Percentiles rank a stretch among this genome's conserved stretches.
Evolutionary conservation across 1,284 basidiomycete genomes (phyloP).

Genomic region (Kalmanozyma brasiliensis): DNA sequence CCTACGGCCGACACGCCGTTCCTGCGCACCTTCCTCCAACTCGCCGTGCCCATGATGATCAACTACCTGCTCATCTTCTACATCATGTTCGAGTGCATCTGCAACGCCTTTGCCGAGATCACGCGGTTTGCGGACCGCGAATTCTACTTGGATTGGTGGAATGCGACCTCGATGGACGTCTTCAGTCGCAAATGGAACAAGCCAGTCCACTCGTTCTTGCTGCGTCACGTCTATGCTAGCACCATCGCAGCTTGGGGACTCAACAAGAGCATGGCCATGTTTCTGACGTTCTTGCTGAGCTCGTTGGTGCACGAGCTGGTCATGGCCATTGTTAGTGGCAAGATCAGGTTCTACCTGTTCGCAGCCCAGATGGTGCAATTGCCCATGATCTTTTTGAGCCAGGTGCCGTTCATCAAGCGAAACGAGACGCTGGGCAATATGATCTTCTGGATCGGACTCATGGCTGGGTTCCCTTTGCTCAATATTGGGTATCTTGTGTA

Average conservation of each 20-base stretch:
- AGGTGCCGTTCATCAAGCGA: conserved; percentile 67
- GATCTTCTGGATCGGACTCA: conserved; percentile 88
- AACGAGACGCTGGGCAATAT: conserved; percentile 70
- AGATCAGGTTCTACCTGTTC: conserved; percentile 67
- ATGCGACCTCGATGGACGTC: conserved; percentile 94
- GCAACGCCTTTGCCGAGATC: conserved; percentile 84
- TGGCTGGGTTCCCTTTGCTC: conserved; percentile 87
- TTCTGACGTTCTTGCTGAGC: conserved; percentile 81
- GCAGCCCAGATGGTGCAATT: conserved; percentile 82
- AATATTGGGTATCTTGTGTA: conserved; percentile 77
- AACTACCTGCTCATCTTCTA: conserved; percentile 70
- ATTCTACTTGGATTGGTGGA: conserved; percentile 99
- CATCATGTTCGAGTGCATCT: conserved; percentile 77
- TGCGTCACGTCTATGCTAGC: conserved; percentile 90
- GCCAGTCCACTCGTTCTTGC: conserved; percentile 86
- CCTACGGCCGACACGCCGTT: conserved; percentile 68
- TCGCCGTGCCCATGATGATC: conserved; percentile 91
- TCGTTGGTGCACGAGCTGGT: conserved; percentile 85
- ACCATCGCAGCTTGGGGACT: conserved; percentile 82
- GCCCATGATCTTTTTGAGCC: conserved; percentile 85
- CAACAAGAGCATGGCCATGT: conserved; percentile 81
- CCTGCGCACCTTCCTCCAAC: conserved; percentile 75
- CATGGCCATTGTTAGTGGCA: conserved; percentile 76
- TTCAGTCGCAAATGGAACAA: conserved; percentile 72
- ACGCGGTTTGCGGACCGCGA: conserved; percentile 91